Evolutionary conservation across 2,329 filamentous ascomycete species (phyloP).

Genomic region (Fusarium musae): DNA sequence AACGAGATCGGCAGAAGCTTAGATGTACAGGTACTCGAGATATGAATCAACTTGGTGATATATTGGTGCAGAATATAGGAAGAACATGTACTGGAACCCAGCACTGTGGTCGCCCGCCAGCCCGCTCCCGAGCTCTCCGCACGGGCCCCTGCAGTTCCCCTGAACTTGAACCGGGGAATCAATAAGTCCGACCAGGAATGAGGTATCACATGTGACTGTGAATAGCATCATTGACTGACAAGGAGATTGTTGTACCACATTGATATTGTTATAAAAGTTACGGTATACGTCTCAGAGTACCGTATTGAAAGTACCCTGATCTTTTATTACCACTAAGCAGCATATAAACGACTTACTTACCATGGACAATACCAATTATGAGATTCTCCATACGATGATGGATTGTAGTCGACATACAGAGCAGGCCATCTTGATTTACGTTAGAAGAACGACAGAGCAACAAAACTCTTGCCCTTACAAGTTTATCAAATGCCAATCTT

Average conservation of each 20-base stretch:
- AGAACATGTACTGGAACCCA: slow-evolving; percentile 19
- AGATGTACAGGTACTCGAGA: slow-evolving; percentile 23
- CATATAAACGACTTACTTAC: not conserved
- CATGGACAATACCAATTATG: not conserved
- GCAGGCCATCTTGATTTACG: not conserved
- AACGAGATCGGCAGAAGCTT: slow-evolving; percentile 20
- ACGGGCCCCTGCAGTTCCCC: slow-evolving; percentile 29
- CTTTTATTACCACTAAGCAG: not conserved
- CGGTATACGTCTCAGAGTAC: not conserved
- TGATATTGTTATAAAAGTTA: not conserved
- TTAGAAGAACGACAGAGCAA: not conserved
- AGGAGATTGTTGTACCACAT: not conserved
- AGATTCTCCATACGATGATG: not conserved
- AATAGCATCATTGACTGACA: slow-evolving; percentile 8
- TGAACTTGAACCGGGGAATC: slow-evolving; percentile 31
- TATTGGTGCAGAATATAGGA: not conserved
- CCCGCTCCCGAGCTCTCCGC: slow-evolving; percentile 31
- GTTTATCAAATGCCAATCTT: not conserved
- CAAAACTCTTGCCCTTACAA: not conserved
- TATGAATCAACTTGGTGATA: not conserved
- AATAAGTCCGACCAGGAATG: slow-evolving; percentile 17
- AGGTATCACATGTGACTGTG: slow-evolving; percentile 23
- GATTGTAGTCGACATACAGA: not conserved
- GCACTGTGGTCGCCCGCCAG: slow-evolving; percentile 7
- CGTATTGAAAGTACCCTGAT: no score